Base-by-base conservation (phyloP, 352 stramenopile genomes). In the Globisporangium okanoganense region DNA sequence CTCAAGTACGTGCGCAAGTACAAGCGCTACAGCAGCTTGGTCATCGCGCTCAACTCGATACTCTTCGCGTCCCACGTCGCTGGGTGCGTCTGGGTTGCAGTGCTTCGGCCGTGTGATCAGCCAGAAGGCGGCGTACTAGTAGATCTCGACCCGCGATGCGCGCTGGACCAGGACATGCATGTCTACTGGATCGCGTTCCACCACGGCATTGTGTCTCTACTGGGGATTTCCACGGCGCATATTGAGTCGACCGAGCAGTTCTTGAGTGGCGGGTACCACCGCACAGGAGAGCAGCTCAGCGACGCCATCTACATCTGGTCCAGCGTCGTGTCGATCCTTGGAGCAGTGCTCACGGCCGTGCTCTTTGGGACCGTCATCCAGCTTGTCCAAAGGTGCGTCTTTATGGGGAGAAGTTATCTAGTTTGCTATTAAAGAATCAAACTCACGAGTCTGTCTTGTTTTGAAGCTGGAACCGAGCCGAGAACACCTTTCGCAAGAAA, bases 401-500 rank as follows among this genome's bases (percentile, higher is more conserved):
- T 49, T 12, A 27, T 47, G 16, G n/a, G n/a, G n/a, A n/a, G n/a
- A n/a, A n/a, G n/a, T 47, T 36, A 36, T 18, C n/a, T 24, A 4
- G 2, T 49, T 5, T n/a, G 14, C 4, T 48, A 8, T n/a, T 25
- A 10, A 12, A 36, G 13, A 36, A 5, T 25, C 16, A 25, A 22
- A 33, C 24, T 52, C 27, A 35, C 45, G 5, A 20, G 16, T 20
- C 3, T 22, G 6, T n/a, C 24, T 52, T 52, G 45, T 13, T 22
- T 18, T 18, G 44, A 41, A 81, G 78, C 53, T 80, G 72, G 71
- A 87, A 87, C 58, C 77, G 79, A 56, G 76, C 72, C 0, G 79
- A 86, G 61, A 83, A 87, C 47, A 66, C 71, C 18, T 89, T 89
- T 40, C 71, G 79, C 2, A 89, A 88, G 60, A 85, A 85, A 64